Evolutionary conservation across 305 asterid species (phyloP).

Genomic region (Striga hermonthica): DNA sequence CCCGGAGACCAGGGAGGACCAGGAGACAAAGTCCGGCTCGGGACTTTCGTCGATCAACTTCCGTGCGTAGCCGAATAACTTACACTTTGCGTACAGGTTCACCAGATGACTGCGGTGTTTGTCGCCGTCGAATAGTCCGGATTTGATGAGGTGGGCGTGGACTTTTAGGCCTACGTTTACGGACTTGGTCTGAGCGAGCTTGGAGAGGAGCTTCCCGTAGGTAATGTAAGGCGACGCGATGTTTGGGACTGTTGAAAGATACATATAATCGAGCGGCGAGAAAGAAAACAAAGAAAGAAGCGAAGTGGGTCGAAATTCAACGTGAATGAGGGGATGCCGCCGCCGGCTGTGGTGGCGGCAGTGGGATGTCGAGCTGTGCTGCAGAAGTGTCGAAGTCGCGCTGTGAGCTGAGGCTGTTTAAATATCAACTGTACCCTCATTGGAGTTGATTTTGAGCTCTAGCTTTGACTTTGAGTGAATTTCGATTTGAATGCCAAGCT

Average conservation of each 20-base stretch:
- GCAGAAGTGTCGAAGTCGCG: not conserved
- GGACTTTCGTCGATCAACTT: slow-evolving; percentile 63
- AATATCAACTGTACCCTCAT: too few species aligned
- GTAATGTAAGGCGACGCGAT: slow-evolving; percentile 33
- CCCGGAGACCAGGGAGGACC: slow-evolving; percentile 87
- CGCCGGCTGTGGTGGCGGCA: slow-evolving; percentile 6
- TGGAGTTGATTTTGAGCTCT: not conserved
- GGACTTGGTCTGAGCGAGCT: slow-evolving; percentile 45
- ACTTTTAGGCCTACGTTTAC: slow-evolving; percentile 52
- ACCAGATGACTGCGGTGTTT: slow-evolving; percentile 58
- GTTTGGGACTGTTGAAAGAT: slow-evolving; percentile 32
- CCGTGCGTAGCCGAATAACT: slow-evolving; percentile 48
- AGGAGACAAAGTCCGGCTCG: slow-evolving; percentile 72
- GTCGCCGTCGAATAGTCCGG: slow-evolving; percentile 40
- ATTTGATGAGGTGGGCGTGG: slow-evolving; percentile 59
- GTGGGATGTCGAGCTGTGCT: not conserved
- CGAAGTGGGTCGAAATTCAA: not conserved
- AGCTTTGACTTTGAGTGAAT: too few species aligned
- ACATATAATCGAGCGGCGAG: slow-evolving; percentile 33
- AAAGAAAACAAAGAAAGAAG: not conserved
- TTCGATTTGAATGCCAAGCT: too few species aligned
- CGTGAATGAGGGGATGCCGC: not conserved
- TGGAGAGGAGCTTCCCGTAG: slow-evolving; percentile 42
- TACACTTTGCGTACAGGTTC: slow-evolving; percentile 59
- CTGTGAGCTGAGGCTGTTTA: not conserved